A percentile compares a stretch with the other conserved stretches of the same genome.
Evolutionary conservation across 225 moss, liverwort and hornwort species (phyloP).

Genomic region (Straminergon stramineum): DNA sequence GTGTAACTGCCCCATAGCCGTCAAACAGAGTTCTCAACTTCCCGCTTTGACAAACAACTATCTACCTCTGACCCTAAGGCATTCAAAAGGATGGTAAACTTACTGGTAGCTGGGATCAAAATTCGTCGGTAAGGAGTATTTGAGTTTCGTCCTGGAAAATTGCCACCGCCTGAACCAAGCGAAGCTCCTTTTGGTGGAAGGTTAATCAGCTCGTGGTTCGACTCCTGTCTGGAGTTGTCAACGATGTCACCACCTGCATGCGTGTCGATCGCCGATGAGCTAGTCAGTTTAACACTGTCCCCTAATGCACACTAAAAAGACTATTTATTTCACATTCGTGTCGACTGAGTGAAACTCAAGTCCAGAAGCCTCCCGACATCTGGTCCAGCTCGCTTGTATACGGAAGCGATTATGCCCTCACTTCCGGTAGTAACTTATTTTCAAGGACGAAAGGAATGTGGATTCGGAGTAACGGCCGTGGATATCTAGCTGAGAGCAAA

Average conservation of each 20-base stretch:
- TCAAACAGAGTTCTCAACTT: slow-evolving; percentile 13
- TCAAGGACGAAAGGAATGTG: not conserved
- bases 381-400: not conserved
- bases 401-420: not conserved
- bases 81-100: slow-evolving; percentile 2
- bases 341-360: not conserved
- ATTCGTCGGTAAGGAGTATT: slow-evolving; percentile 4
- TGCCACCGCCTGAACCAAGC: not conserved
- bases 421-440: too few relatives aligned
- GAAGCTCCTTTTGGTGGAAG: not conserved
- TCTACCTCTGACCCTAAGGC: slow-evolving; percentile 5
- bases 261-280: not conserved
- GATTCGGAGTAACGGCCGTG: not conserved
- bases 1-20: slow-evolving; percentile 2
- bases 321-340: not conserved
- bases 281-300: not conserved
- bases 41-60: slow-evolving; percentile 9
- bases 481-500: not conserved
- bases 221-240: not conserved
- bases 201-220: not conserved
- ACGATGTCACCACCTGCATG: not conserved
- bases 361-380: not conserved
- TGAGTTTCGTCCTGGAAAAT: not conserved
- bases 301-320: not conserved
- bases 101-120: slow-evolving; percentile 30